Conservation (phyloP, 176 grass and related monocot species). For the Triticum timopheevii region DNA sequence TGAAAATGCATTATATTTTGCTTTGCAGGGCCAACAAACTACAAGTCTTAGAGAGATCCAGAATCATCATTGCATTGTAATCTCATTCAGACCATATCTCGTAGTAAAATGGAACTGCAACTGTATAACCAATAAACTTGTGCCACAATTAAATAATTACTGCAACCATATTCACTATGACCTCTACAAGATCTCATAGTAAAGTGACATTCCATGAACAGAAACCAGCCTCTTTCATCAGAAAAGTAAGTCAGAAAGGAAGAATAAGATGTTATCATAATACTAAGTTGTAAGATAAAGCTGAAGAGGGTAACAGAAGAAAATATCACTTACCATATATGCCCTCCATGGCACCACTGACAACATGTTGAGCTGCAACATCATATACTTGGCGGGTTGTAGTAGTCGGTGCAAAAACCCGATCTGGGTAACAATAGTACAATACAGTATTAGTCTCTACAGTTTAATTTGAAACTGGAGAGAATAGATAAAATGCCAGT, state of each 20-base stretch:
- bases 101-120: background rate
- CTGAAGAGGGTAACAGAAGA: background rate
- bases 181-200: background rate
- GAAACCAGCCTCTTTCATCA: background rate
- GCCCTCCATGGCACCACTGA: constrained; percentile 93
- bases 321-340: constrained; percentile 79
- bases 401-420: constrained; percentile 97
- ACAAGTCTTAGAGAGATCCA: background rate
- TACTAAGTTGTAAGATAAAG: constrained; percentile 8
- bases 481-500: background rate
- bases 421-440: constrained; percentile 53
- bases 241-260: background rate
- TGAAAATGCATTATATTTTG: constrained; percentile 14
- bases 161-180: background rate
- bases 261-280: background rate
- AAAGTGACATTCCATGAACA: constrained; percentile 11
- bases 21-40: constrained; percentile 8
- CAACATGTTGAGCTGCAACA: constrained; percentile 97
- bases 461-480: constrained; percentile 21
- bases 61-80: constrained; percentile 6
- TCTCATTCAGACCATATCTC: background rate
- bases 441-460: constrained; percentile 22
- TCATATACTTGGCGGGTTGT: constrained; percentile 99
- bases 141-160: background rate
- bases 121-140: background rate